phyloP scores from a whole-genome alignment of 2,329 filamentous ascomycete genomes.

The Talaromyces sp. region DNA sequence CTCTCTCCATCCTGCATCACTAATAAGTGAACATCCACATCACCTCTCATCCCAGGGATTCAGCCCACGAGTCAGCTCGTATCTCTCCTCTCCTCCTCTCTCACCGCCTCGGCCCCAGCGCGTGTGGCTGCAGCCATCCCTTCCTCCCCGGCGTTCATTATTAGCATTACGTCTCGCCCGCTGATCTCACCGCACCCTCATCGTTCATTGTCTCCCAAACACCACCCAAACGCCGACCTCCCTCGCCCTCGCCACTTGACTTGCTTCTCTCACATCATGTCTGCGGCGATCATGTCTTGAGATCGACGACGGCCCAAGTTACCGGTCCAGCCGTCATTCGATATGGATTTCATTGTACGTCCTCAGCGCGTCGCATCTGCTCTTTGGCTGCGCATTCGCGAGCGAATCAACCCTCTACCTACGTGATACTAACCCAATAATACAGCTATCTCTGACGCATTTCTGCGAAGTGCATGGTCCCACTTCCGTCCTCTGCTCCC shows the following conservation, averaged over 20 bases:
- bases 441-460: constrained; percentile 56
- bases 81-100: neutral
- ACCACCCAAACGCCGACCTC: neutral
- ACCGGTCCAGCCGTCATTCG: neutral
- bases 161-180: neutral
- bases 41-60: neutral
- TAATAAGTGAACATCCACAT: too few relatives aligned
- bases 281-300: constrained; percentile 1
- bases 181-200: neutral
- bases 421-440: neutral
- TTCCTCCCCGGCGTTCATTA: neutral
- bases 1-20: neutral
- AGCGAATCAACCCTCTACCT: neutral
- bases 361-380: neutral
- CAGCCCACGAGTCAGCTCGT: neutral
- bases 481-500: constrained; percentile 58
- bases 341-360: constrained; percentile 45
- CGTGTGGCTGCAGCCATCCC: constrained; percentile 5
- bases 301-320: neutral
- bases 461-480: constrained; percentile 60
- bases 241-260: neutral
- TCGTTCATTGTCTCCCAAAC: neutral
- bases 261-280: neutral
- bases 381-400: neutral
- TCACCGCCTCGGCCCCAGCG: constrained; percentile 2